phyloP scores from a whole-genome alignment of 2,329 filamentous ascomycete genomes.

The Xylariaceae sp. region DNA sequence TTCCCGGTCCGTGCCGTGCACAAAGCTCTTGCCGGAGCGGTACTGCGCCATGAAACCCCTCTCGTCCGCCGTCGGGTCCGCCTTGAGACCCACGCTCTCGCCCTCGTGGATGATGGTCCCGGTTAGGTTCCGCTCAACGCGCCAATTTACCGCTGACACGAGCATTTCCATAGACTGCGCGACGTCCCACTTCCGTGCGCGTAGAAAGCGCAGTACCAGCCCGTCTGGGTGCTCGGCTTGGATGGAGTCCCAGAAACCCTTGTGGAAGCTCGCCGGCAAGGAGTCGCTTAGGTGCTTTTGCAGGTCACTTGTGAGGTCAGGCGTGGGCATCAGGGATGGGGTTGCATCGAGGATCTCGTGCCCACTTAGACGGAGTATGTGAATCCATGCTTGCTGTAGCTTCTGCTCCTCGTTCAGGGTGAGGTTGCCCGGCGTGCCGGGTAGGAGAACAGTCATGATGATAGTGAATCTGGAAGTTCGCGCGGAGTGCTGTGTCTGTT shows the following conservation, averaged over 20 bases:
- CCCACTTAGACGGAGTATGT: conserved; percentile 18
- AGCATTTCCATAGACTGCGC: conserved; percentile 15
- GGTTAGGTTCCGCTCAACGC: conserved; percentile 5
- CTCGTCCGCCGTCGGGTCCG: conserved; percentile 12
- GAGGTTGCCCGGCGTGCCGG: conserved; percentile 10
- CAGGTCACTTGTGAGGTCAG: conserved; percentile 3
- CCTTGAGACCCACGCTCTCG: conserved; percentile 8
- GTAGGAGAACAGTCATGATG: conserved; percentile 1
- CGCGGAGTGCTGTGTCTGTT: background rate
- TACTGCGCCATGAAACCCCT: conserved; percentile 17
- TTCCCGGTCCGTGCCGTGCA: conserved; percentile 11
- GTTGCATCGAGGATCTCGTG: background rate
- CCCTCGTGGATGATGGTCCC: conserved; percentile 8
- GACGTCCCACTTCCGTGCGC: conserved; percentile 20
- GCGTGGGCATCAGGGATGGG: background rate
- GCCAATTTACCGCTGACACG: conserved; percentile 18
- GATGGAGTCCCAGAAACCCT: conserved; percentile 13
- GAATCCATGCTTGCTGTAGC: conserved; percentile 16
- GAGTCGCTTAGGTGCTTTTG: background rate
- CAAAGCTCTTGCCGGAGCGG: conserved; percentile 18
- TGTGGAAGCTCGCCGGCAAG: conserved; percentile 6
- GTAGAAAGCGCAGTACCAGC: conserved; percentile 18
- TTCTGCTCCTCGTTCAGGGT: conserved; percentile 13
- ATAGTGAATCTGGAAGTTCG: background rate
- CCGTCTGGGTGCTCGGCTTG: conserved; percentile 16